Evolutionary conservation across 768 basidiomycete species (phyloP), one percentile per base, ranked within the genome.

Genomic region (Xerocomus brunneocitrinus): DNA sequence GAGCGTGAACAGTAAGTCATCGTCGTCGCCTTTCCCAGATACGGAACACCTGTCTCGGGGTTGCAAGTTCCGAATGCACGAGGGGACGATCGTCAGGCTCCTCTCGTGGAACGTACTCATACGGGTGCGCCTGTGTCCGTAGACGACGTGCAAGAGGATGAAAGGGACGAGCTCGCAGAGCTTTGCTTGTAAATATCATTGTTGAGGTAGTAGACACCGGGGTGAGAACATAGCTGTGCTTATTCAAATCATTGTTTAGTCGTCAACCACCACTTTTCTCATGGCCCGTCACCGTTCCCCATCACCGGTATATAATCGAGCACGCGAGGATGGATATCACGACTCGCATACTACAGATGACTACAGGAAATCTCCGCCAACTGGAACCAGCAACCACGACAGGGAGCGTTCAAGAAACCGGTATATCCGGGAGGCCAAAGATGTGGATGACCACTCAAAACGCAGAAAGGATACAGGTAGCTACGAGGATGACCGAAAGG

Each of bases 121-220:
- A 76, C 12, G 62, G 52, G n/a, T 78, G 74, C 9, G 82, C 74
- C 64, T 87, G 84, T 14, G 85, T 85, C 51, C 79, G 79, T 22
- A 86, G 58, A 53, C 57, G 66, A 34, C 79, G 73, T 45, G 61
- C 53, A 28, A 67, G 63, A 24, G 63, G 57, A 40, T 51, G 67
- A 44, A 69, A 62, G 47, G 63, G 58, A 49, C 67, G 66, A 52
- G 58, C 49, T 50, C 62, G 68, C 59, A 64, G 63, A 56, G 57
- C 43, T 52, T 55, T 58, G 28, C 54, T 58, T 39, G 62, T n/a
- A 28, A 57, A 53, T 49, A 58, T 45, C 67, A 68, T 71, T 8
- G 28, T 22, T 16, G 30, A 39, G 25, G 19, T 19, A 19, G 19
- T 19, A 19, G 19, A 19, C 19, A 19, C n/a, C n/a, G n/a, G n/a